Base-by-base conservation (phyloP, 2,329 filamentous ascomycete genomes). In the Camillea tinctor region DNA sequence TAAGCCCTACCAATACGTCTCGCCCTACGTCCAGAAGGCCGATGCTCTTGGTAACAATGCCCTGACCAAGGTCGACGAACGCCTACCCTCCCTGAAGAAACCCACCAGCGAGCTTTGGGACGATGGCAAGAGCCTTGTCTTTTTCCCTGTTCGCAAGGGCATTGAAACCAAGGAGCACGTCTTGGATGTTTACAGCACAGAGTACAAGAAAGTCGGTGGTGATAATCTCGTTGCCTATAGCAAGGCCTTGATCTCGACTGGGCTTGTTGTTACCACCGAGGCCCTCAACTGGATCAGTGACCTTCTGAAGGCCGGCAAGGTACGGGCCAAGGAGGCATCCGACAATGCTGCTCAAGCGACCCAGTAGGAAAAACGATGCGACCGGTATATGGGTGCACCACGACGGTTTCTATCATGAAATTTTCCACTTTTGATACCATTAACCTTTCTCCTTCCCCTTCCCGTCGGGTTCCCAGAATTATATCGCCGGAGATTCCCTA, bases 21-120 rank as follows among this genome's bases (percentile, higher is more conserved):
- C 88, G 56, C 93, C 94, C 0, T 97, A 97, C 77, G 84, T 96
- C 66, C 81, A 86, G 74, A 92, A 88, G 75, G 93, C 88, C 71
- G 95, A 98, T 74, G 78, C 85, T 60, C 78, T 96, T 56, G 90
- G 89, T 66, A 88, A 92, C 76, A 81, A 85, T 73, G 85, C 88
- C n/a, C 81, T 94, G 65, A 80, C 76, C 69, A 86, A 83, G 71
- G 80, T 94, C 68, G 91, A 94, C 67, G 78, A 85, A 74, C 84
- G 80, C 64, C 89, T 93, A 74, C 91, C 91, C 56, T 81, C 84
- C 61, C 82, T 94, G 74, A 91, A 89, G 80, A 89, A 92, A 77
- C 87, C 90, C 55, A 91, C 90, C 23, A 80, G 83, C 65, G 88
- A 91, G 74, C 81, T 93, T 56, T 86, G 86, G 75, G 80, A 80